Evolutionary conservation across 2,329 filamentous ascomycete genomes (phyloP).

Genomic region (Scedosporium minutisporum): DNA sequence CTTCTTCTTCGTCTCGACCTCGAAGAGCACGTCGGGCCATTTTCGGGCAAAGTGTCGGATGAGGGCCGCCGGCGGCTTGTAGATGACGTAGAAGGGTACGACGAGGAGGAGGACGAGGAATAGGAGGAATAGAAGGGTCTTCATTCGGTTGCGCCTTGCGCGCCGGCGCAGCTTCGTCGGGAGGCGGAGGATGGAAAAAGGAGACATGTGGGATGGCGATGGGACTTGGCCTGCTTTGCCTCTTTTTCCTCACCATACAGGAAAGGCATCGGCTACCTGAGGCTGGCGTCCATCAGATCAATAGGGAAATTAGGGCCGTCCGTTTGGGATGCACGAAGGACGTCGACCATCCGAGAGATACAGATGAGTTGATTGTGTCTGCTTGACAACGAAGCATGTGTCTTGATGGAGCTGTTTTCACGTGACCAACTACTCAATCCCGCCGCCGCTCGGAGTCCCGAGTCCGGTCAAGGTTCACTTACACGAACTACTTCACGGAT

Average conservation of each 20-base stretch:
- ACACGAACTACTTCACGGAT: too few relatives aligned
- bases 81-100: conserved; percentile 55
- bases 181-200: conserved; percentile 40
- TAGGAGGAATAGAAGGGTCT: conserved; percentile 36
- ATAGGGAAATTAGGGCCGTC: neutral
- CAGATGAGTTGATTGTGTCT: too few relatives aligned
- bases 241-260: neutral
- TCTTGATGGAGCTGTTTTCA: neutral
- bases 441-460: neutral
- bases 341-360: neutral
- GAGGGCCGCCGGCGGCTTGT: conserved; percentile 67
- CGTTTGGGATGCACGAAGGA: neutral
- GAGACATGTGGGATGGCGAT: conserved; percentile 16
- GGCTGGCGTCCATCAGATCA: neutral
- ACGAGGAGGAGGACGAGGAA: conserved; percentile 24
- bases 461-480: too few relatives aligned
- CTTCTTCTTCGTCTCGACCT: conserved; percentile 48
- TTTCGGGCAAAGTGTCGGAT: conserved; percentile 60
- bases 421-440: neutral
- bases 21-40: conserved; percentile 75
- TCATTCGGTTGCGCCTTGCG: conserved; percentile 49
- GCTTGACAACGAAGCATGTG: neutral
- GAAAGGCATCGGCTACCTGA: neutral
- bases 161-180: conserved; percentile 47
- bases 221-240: neutral